phyloP scores from a whole-genome alignment of 2,329 filamentous ascomycete genomes.

The Nigrospora osmanthi region DNA sequence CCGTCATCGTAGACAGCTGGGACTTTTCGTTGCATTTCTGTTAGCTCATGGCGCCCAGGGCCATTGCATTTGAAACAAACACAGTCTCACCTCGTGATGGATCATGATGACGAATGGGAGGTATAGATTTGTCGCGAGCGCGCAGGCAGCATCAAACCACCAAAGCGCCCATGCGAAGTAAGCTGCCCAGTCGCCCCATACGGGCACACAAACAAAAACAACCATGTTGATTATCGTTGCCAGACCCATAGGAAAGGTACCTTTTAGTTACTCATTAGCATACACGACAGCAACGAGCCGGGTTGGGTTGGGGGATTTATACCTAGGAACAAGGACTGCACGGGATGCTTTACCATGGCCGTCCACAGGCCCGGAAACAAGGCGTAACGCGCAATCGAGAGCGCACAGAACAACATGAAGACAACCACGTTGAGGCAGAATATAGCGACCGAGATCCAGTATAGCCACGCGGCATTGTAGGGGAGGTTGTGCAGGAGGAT shows the following conservation, averaged over 20 bases:
- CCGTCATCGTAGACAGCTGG: slow-evolving; percentile 29
- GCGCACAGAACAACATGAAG: slow-evolving; percentile 41
- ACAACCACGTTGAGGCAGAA: slow-evolving; percentile 48
- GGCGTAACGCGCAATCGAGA: slow-evolving; percentile 48
- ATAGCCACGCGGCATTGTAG: slow-evolving; percentile 44
- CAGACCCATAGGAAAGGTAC: slow-evolving; percentile 1
- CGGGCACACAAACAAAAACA: slow-evolving; percentile 45
- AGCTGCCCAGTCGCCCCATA: slow-evolving; percentile 45
- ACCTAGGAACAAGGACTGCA: slow-evolving; percentile 55
- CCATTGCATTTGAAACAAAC: too few relatives aligned
- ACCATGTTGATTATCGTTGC: slow-evolving; percentile 47
- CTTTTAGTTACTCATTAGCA: too few relatives aligned
- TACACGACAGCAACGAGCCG: slow-evolving; percentile 13
- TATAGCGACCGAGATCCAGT: slow-evolving; percentile 46
- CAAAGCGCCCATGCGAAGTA: slow-evolving; percentile 43
- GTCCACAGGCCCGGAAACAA: slow-evolving; percentile 54
- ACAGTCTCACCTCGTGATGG: neutral
- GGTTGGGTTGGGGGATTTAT: slow-evolving; percentile 36
- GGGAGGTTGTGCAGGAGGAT: slow-evolving; percentile 50
- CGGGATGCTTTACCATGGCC: slow-evolving; percentile 53
- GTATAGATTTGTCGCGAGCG: slow-evolving; percentile 32
- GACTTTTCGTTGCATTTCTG: neutral
- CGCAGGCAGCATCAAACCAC: slow-evolving; percentile 34
- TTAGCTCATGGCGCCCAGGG: too few relatives aligned
- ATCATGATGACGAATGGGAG: slow-evolving; percentile 44